These are phyloP conservation scores for Tolypocladium album DNA, from an alignment of 2,329 filamentous ascomycete species.

Conservation along the genomic window DNA sequence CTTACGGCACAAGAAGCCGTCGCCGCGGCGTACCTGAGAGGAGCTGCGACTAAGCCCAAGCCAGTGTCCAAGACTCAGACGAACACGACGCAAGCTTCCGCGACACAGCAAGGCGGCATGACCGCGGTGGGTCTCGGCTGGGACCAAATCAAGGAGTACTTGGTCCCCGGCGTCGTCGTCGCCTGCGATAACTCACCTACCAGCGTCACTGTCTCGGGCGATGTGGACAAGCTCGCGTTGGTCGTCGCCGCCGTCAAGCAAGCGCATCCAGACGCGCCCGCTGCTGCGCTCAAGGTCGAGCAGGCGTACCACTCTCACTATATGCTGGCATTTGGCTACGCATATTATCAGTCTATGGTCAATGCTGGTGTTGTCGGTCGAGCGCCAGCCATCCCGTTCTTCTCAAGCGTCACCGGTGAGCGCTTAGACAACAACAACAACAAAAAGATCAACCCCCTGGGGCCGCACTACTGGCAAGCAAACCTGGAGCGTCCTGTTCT, in stretches of 20 bases:
- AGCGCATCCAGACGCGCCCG: too few relatives aligned
- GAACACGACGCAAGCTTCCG: too few relatives aligned
- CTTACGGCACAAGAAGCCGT: too few relatives aligned
- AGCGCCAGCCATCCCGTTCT: background rate
- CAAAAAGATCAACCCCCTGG: background rate
- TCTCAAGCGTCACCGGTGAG: constrained; percentile 2
- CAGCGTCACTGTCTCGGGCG: background rate
- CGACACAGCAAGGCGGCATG: too few relatives aligned
- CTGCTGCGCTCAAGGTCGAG: constrained; percentile 11
- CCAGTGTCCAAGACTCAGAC: too few relatives aligned
- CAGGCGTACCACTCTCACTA: constrained; percentile 21
- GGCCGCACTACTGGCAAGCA: constrained; percentile 2
- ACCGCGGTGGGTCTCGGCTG: constrained; percentile 19
- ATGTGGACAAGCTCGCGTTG: background rate
- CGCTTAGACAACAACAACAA: too few relatives aligned
- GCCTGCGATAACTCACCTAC: background rate
- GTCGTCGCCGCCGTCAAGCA: too few relatives aligned
- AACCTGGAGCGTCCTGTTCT: constrained; percentile 5
- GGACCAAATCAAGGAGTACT: constrained; percentile 11
- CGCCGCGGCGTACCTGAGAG: too few relatives aligned
- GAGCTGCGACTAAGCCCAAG: too few relatives aligned
- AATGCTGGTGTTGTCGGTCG: background rate
- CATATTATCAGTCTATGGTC: background rate
- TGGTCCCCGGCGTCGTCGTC: constrained; percentile 7
- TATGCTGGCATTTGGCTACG: constrained; percentile 1